phyloP scores from a whole-genome alignment of 306 rosid species.

The Gynostemma pentaphyllum region DNA sequence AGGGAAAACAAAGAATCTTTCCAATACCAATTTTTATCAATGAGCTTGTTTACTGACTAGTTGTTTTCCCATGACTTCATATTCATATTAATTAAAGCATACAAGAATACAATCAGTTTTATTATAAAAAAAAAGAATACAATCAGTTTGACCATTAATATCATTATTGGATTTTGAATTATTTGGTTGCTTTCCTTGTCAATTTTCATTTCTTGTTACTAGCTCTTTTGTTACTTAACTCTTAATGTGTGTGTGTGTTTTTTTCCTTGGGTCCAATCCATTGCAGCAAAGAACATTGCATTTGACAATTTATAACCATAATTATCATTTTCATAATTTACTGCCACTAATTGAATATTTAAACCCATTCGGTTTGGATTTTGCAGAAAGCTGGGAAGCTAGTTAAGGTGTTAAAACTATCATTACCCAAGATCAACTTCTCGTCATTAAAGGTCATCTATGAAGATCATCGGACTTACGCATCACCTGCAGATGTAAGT shows the following conservation, averaged over 20 bases:
- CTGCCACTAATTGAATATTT: not conserved
- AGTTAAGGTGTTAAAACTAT: slow-evolving; percentile 71
- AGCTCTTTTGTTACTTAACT: not conserved
- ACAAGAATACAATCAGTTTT: too few species aligned
- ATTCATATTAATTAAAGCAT: too few species aligned
- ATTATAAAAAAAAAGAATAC: too few species aligned
- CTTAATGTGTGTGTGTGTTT: not conserved
- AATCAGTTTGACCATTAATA: not conserved
- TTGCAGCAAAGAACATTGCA: not conserved
- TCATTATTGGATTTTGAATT: too few species aligned
- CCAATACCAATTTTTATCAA: too few species aligned
- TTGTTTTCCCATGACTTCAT: too few species aligned
- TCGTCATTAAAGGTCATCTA: slow-evolving; percentile 68
- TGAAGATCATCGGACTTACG: slow-evolving; percentile 94
- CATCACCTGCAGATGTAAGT: slow-evolving; percentile 85
- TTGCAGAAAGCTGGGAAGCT: slow-evolving; percentile 68
- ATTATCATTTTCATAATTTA: not conserved
- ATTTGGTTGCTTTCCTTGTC: not conserved
- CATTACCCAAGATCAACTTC: slow-evolving; percentile 69
- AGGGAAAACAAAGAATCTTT: too few species aligned
- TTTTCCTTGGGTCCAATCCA: not conserved
- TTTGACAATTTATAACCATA: not conserved
- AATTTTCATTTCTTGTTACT: not conserved
- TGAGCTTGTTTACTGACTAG: too few species aligned
- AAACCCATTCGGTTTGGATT: not conserved